These are phyloP conservation scores for Nakazawaea molendinolei DNA, from an alignment of 805 yeast species.

Conservation along the genomic window DNA sequence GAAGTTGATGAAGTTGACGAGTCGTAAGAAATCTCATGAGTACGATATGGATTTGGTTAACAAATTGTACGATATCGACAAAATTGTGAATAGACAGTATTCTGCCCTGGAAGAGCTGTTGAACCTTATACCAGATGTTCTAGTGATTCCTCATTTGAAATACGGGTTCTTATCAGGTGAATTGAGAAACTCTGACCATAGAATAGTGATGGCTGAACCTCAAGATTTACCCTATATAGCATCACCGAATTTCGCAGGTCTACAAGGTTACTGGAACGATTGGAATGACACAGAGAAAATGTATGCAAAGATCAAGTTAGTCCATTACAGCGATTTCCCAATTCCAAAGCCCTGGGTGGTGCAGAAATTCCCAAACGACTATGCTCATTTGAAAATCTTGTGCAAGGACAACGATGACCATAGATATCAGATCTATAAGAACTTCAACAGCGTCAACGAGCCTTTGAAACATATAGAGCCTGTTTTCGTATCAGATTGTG, in stretches of 20 bases:
- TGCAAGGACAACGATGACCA: conserved; percentile 20
- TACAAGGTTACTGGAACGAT: conserved; percentile 15
- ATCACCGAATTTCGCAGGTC: conserved; percentile 13
- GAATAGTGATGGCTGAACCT: conserved; percentile 36
- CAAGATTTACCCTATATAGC: conserved; percentile 27
- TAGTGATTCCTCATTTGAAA: conserved; percentile 42
- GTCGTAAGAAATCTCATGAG: conserved; percentile 26
- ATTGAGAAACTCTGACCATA: conserved; percentile 30
- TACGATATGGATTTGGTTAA: conserved; percentile 51
- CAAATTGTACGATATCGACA: conserved; percentile 23
- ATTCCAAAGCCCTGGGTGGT: conserved; percentile 58
- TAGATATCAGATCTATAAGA: conserved; percentile 8
- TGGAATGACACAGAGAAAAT: conserved; percentile 28
- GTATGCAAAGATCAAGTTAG: conserved; percentile 30
- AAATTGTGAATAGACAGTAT: conserved; percentile 15
- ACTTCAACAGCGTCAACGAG: conserved; percentile 1
- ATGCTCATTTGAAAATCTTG: conserved; percentile 22
- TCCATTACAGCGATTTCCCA: conserved; percentile 65
- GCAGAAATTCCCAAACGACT: conserved; percentile 18
- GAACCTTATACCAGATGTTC: conserved; percentile 18
- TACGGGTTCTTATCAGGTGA: conserved; percentile 50
- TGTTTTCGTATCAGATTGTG: conserved; percentile 24
- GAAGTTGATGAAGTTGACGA: conserved; percentile 18
- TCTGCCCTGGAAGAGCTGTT: conserved; percentile 8
- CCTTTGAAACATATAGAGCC: conserved; percentile 12